Conservation (phyloP, 345 rosid species). For the Arabidopsis arenosa region DNA sequence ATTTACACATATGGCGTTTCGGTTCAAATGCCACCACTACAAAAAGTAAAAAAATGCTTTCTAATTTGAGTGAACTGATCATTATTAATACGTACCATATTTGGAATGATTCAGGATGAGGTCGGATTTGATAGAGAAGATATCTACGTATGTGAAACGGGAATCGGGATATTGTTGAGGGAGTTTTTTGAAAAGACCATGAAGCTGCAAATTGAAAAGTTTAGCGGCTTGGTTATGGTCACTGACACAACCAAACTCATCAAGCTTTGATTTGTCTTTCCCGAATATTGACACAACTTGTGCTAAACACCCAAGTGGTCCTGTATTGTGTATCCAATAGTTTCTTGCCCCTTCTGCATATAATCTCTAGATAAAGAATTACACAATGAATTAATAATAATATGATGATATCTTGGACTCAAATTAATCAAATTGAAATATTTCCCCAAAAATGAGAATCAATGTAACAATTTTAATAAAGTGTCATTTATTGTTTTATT, state of each 20-base stretch:
- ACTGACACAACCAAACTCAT: conserved; percentile 55
- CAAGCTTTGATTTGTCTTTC: conserved; percentile 45
- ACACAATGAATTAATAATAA: background rate
- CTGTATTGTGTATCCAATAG: conserved; percentile 80
- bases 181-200: conserved; percentile 44
- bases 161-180: conserved; percentile 50
- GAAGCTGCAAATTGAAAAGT: conserved; percentile 52
- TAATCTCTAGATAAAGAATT: conserved; percentile 46
- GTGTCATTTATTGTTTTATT: too few relatives aligned
- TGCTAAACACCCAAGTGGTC: conserved; percentile 76
- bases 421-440: too few relatives aligned
- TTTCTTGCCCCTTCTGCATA: conserved; percentile 54
- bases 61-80: background rate
- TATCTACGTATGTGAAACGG: conserved; percentile 54
- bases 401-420: too few relatives aligned
- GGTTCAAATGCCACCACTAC: background rate
- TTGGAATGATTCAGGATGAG: conserved; percentile 47
- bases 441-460: too few relatives aligned
- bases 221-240: conserved; percentile 57
- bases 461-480: too few relatives aligned
- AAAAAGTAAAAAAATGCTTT: background rate
- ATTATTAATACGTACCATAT: conserved; percentile 46
- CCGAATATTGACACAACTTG: conserved; percentile 45
- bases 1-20: too few relatives aligned
- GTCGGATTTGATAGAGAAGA: conserved; percentile 59